These are phyloP conservation scores for Fomitopsis pinicola DNA, from an alignment of 1,284 basidiomycete genomes.

Conservation along the genomic window DNA sequence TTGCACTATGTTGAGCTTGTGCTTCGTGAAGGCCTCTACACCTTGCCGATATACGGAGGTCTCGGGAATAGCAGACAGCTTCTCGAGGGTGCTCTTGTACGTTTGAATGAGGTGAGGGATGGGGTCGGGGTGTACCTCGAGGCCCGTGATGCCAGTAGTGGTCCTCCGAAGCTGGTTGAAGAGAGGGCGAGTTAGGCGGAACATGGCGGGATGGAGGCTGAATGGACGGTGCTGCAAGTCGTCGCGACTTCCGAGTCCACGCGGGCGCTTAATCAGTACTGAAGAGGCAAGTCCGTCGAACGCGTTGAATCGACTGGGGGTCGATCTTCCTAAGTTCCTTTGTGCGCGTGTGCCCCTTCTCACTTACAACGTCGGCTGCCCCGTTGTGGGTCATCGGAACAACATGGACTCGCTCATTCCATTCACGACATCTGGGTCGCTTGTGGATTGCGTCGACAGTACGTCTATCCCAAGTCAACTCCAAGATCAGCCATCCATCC, in stretches of 20 bases:
- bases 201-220: slow-evolving; percentile 45
- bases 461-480: slow-evolving; percentile 68
- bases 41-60: slow-evolving; percentile 90
- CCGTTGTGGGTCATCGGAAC: not conserved
- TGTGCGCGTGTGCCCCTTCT: not conserved
- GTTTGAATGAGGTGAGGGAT: slow-evolving; percentile 73
- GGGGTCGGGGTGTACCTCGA: slow-evolving; percentile 73
- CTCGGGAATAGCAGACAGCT: slow-evolving; percentile 70
- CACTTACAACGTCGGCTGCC: not conserved
- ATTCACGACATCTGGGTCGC: slow-evolving; percentile 94
- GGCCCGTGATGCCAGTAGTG: slow-evolving; percentile 78
- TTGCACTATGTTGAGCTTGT: slow-evolving; percentile 76
- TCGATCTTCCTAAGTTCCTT: not conserved
- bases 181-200: slow-evolving; percentile 74
- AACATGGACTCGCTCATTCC: slow-evolving; percentile 91
- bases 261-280: not conserved
- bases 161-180: slow-evolving; percentile 62
- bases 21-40: slow-evolving; percentile 82
- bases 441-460: slow-evolving; percentile 99
- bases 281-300: not conserved
- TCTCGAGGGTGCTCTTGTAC: slow-evolving; percentile 77
- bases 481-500: slow-evolving; percentile 40
- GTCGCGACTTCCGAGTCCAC: not conserved
- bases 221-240: not conserved
- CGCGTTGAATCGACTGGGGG: not conserved